Conservation (phyloP, 2,329 filamentous ascomycete species). For the Xylaria sp. region DNA sequence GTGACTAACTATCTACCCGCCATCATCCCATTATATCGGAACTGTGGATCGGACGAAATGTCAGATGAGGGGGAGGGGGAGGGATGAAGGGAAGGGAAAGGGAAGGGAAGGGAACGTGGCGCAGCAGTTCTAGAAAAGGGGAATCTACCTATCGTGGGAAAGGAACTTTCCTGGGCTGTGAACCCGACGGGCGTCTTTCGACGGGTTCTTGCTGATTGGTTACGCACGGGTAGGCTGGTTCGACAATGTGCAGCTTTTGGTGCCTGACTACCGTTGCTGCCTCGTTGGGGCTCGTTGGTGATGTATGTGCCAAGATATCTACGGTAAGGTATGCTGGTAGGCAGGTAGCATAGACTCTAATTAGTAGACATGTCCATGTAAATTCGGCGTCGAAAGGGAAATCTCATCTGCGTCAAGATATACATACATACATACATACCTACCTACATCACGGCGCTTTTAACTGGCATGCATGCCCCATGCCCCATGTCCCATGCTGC, state of each 20-base stretch:
- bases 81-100: not conserved
- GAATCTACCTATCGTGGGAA: conserved; percentile 2
- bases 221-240: too few relatives aligned
- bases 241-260: not conserved
- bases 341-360: too few relatives aligned
- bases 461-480: conserved; percentile 7
- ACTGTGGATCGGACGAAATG: not conserved
- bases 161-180: not conserved
- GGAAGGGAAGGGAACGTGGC: conserved; percentile 3
- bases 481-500: conserved; percentile 16
- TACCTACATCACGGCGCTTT: not conserved
- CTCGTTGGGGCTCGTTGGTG: not conserved
- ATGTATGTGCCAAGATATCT: not conserved
- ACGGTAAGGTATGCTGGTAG: not conserved
- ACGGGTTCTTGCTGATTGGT: not conserved
- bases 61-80: not conserved
- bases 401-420: not conserved
- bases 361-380: too few relatives aligned
- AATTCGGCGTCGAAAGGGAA: not conserved
- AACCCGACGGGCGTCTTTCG: not conserved
- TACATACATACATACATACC: not conserved
- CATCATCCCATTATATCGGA: conserved; percentile 1
- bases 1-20: not conserved
- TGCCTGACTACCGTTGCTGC: conserved; percentile 7
- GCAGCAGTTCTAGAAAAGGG: conserved; percentile 19